These are phyloP conservation scores for Cyathus striatus DNA, from an alignment of 768 basidiomycete species.

Conservation along the genomic window DNA sequence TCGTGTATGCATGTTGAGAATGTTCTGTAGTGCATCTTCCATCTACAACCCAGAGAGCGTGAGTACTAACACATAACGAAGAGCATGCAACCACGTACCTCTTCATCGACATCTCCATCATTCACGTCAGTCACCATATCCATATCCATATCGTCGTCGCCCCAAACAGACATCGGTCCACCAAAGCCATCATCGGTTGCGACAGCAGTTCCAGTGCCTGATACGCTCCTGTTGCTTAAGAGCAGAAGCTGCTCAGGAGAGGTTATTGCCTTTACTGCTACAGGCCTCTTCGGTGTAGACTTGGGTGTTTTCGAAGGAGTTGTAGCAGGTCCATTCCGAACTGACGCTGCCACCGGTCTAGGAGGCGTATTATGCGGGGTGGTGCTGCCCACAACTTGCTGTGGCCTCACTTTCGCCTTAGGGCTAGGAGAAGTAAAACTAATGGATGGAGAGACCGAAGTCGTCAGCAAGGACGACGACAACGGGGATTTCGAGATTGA, in stretches of 20 bases:
- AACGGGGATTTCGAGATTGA: slow-evolving; percentile 20
- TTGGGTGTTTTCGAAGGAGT: slow-evolving; percentile 15
- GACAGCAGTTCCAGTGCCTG: slow-evolving; percentile 19
- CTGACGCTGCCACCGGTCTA: slow-evolving; percentile 5
- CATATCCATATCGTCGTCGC: slow-evolving; percentile 59
- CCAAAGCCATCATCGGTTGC: slow-evolving; percentile 21
- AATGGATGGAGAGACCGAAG: slow-evolving; percentile 24
- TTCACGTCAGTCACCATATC: slow-evolving; percentile 68
- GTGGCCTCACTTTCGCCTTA: slow-evolving; percentile 20
- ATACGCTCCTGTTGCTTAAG: neutral
- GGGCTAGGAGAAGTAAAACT: slow-evolving; percentile 37
- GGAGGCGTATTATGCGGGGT: slow-evolving; percentile 27
- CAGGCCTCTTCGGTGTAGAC: slow-evolving; percentile 14
- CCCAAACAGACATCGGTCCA: slow-evolving; percentile 34
- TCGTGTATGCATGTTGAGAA: slow-evolving; percentile 37
- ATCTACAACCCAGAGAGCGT: slow-evolving; percentile 19
- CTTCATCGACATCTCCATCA: slow-evolving; percentile 65
- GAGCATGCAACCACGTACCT: slow-evolving; percentile 32
- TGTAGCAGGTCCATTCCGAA: slow-evolving; percentile 11
- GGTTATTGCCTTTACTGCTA: too few species aligned
- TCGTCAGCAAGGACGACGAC: slow-evolving; percentile 14
- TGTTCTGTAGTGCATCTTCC: slow-evolving; percentile 28
- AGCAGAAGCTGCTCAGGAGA: too few species aligned
- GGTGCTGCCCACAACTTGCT: slow-evolving; percentile 12
- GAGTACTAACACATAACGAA: slow-evolving; percentile 3